Conservation (phyloP, 257 asterid genomes). For the Pogostemon cablin region DNA sequence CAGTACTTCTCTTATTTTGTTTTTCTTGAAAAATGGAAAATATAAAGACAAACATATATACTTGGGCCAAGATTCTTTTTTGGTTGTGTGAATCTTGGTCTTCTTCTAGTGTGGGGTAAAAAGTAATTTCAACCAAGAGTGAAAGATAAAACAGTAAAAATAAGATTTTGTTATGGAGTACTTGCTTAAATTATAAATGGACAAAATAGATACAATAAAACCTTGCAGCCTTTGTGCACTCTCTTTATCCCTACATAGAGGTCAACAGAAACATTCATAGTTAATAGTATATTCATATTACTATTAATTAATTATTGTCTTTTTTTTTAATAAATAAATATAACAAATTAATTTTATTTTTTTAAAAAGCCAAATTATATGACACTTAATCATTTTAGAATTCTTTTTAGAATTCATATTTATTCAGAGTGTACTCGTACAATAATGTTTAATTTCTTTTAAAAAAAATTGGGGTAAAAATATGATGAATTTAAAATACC, state of each 20-base stretch:
- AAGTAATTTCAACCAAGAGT: slow-evolving; percentile 20
- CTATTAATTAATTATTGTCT: too few relatives aligned
- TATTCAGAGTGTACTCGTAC: too few relatives aligned
- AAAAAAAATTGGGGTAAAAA: too few relatives aligned
- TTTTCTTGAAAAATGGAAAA: not conserved
- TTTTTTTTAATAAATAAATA: too few relatives aligned
- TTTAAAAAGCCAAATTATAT: not conserved
- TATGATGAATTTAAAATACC: not conserved
- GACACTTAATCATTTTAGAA: too few relatives aligned
- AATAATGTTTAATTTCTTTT: too few relatives aligned
- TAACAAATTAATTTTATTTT: too few relatives aligned
- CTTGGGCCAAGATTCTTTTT: slow-evolving; percentile 20
- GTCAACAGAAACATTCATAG: not conserved
- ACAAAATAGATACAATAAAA: slow-evolving; percentile 23
- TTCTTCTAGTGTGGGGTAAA: not conserved
- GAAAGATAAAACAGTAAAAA: not conserved
- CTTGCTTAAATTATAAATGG: slow-evolving; percentile 23
- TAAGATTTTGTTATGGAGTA: slow-evolving; percentile 1
- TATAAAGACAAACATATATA: slow-evolving; percentile 8
- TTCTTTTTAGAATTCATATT: too few relatives aligned
- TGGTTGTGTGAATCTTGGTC: slow-evolving; percentile 16
- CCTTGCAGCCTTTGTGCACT: slow-evolving; percentile 16
- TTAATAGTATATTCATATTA: too few relatives aligned
- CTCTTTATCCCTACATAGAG: not conserved
- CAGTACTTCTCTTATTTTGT: not conserved